phyloP scores from a whole-genome alignment of 805 yeast species.

The Candida broadrunensis region DNA sequence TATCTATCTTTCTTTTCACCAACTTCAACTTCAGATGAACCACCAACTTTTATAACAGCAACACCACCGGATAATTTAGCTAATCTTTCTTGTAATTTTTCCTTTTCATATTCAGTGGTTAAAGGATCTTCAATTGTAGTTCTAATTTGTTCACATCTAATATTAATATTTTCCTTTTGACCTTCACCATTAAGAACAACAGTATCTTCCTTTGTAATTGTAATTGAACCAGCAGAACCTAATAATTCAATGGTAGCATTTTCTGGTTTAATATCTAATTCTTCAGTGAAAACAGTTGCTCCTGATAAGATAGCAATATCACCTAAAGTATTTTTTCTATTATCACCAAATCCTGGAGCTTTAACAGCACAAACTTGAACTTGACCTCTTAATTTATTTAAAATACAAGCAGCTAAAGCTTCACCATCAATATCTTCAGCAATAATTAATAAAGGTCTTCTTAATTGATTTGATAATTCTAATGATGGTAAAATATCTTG shows the following conservation, averaged over 20 bases:
- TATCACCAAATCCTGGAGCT: constrained; percentile 99
- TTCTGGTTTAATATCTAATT: constrained; percentile 92
- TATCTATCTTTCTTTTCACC: constrained; percentile 99
- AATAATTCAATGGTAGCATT: constrained; percentile 85
- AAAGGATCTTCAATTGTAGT: constrained; percentile 68
- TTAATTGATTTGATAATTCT: constrained; percentile 86
- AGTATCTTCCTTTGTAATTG: constrained; percentile 94
- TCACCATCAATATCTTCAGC: constrained; percentile 98
- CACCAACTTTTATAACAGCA: constrained; percentile 97
- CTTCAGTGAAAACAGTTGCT: constrained; percentile 90
- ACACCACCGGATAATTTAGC: constrained; percentile 98
- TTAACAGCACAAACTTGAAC: constrained; percentile 96
- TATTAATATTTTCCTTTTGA: constrained; percentile 69
- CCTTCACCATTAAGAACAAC: constrained; percentile 93
- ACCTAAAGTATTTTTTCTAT: constrained; percentile 93
- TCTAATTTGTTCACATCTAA: constrained; percentile 94
- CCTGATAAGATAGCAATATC: constrained; percentile 95
- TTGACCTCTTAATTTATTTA: constrained; percentile 97
- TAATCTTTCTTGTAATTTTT: constrained; percentile 94
- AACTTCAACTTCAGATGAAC: constrained; percentile 94
- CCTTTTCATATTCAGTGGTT: constrained; percentile 89
- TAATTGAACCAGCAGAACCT: constrained; percentile 88
- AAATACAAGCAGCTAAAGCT: constrained; percentile 95
- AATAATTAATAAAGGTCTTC: constrained; percentile 89
- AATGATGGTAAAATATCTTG: constrained; percentile 91